Evolutionary conservation across 2,329 filamentous ascomycete species (phyloP), one percentile per base, ranked within the genome.

Genomic region (Cordyceps farinosa): DNA sequence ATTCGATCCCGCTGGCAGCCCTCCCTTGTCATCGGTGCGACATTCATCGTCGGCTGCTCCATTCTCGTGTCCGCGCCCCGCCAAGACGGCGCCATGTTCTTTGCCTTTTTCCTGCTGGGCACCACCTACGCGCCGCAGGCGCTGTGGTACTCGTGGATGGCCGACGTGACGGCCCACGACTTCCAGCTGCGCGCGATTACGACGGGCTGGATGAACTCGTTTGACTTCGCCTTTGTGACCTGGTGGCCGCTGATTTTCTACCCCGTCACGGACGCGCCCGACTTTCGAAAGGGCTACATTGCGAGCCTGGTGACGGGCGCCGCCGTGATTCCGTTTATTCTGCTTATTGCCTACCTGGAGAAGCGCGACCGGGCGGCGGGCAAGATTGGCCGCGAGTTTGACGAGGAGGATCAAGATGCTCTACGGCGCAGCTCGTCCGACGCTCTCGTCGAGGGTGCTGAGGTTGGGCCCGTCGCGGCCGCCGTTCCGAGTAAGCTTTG

Each of bases 71-170:
- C 74, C 6, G 66, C 73, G 13, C 74, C 75, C 1, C 62, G 65
- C 6, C 34, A 40, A 9, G 72, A 77, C 45, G 73, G 72, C 0
- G 76, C 71, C 38, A 74, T 78, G 62, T 80, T 80, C 61, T 75
- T 79, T 51, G 77, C 77, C 7, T 79, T 79, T 64, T 80, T 79
- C 65, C 66, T 79, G 1, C 71, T 80, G 2, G 78, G 78, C 3
- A 79, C 78, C 0, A 79, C 76, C 0, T 80, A 77, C 60, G 78
- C 78, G 2, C 78, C 78, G 1, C 78, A 80, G 62, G 78, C 78
- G 5, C 68, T 80, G 22, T 80, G 78, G 78, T 80, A 80, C 65
- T 75, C 76, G 0, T 80, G 78, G 78, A 78, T 80, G 76, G 77
- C 77, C 0, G 78, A 80, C 59, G 68, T 80, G 8, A 77, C 74